Evolutionary conservation across 23 red algal species (phyloP).

Genomic region (Gracilaria gracilis): DNA sequence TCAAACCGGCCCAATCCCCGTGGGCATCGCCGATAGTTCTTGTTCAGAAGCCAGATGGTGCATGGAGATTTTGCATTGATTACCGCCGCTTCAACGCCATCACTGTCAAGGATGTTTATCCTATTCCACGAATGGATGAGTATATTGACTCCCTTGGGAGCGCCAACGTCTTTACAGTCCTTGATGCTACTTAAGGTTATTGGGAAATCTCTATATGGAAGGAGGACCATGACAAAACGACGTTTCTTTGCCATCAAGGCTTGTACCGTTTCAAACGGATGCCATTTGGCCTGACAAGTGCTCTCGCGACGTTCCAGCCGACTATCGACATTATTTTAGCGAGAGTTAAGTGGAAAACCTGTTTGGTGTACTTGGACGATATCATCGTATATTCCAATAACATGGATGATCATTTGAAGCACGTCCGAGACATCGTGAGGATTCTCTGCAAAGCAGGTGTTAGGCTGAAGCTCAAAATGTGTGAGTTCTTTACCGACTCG

Average conservation of each 20-base stretch:
- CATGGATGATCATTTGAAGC: constrained; percentile 27
- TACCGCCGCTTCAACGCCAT: constrained; percentile 34
- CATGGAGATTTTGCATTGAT: constrained; percentile 24
- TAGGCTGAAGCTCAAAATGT: constrained; percentile 33
- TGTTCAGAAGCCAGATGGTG: constrained; percentile 38
- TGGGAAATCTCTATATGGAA: constrained; percentile 29
- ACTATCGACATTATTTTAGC: constrained; percentile 37
- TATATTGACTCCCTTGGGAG: constrained; percentile 25
- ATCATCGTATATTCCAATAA: constrained; percentile 46
- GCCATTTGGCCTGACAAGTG: constrained; percentile 51
- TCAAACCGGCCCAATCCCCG: constrained; percentile 9
- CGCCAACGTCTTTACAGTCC: constrained; percentile 18
- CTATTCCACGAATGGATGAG: constrained; percentile 43
- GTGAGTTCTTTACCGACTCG: constrained; percentile 10
- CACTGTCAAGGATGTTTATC: constrained; percentile 43
- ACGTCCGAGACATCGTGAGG: constrained; percentile 15
- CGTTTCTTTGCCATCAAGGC: constrained; percentile 3
- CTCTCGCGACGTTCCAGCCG: constrained; percentile 47
- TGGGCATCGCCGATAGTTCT: constrained; percentile 27
- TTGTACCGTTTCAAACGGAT: constrained; percentile 1
- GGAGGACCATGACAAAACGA: background rate
- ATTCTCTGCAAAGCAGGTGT: constrained; percentile 16
- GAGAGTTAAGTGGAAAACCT: constrained; percentile 22
- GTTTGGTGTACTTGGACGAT: constrained; percentile 50
- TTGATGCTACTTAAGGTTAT: constrained; percentile 21